A percentile compares a stretch with the other conserved stretches of the same genome.
These are phyloP conservation scores for Globisporangium camurandrum DNA, from an alignment of 352 stramenopile species.

Conservation along the genomic window DNA sequence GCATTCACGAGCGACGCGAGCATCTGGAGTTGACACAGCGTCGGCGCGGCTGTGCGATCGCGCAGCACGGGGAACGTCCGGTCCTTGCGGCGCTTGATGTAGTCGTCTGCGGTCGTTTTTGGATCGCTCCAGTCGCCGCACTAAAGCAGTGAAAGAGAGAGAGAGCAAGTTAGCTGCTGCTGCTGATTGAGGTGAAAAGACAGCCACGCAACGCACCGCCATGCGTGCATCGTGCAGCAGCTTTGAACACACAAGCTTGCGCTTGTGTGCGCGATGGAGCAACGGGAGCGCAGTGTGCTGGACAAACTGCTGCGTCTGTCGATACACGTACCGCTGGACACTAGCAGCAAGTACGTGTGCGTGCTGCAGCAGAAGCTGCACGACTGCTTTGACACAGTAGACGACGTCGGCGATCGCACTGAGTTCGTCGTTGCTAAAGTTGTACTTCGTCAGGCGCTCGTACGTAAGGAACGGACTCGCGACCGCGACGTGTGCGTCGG, in stretches of 20 bases:
- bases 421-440: slow-evolving; percentile 58
- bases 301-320: slow-evolving; percentile 57
- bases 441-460: slow-evolving; percentile 61
- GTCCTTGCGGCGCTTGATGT: slow-evolving; percentile 43
- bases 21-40: slow-evolving; percentile 42
- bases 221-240: slow-evolving; percentile 61
- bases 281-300: slow-evolving; percentile 70
- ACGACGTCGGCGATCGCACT: slow-evolving; percentile 53
- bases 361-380: slow-evolving; percentile 31
- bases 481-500: too few relatives aligned
- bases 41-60: slow-evolving; percentile 19
- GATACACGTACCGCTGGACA: slow-evolving; percentile 54
- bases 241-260: slow-evolving; percentile 57
- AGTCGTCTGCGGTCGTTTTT: slow-evolving; percentile 30
- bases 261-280: slow-evolving; percentile 81
- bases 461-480: slow-evolving; percentile 49
- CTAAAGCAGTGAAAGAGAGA: slow-evolving; percentile 12
- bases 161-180: background rate
- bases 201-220: slow-evolving; percentile 27
- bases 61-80: slow-evolving; percentile 28
- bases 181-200: background rate
- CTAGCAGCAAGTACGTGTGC: slow-evolving; percentile 23
- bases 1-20: slow-evolving; percentile 43
- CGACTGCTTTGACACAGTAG: slow-evolving; percentile 62
- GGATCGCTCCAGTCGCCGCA: slow-evolving; percentile 51